Evolutionary conservation across 495 filamentous ascomycete genomes (phyloP), one percentile per base, ranked within the genome.

Genomic region (Friedmanniomyces simplex): DNA sequence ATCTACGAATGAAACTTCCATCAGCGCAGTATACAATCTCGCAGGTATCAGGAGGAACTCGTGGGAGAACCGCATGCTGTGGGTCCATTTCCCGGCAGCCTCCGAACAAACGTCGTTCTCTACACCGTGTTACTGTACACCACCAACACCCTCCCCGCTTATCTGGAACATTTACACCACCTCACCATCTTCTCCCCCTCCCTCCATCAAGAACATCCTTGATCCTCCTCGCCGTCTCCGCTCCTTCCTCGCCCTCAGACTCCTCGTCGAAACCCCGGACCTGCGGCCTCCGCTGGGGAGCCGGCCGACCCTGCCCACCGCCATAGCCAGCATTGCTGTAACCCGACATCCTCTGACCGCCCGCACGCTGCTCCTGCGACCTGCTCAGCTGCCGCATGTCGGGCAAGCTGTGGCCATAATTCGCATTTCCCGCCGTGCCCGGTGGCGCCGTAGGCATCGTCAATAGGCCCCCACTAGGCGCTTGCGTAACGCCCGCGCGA

Each of bases 371-470:
- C 16, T 10, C 13, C 14, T 2, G 16, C 37, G 16, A 21, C 21
- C 21, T 20, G 12, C 12, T 54, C 3, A 25, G 1, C 21, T 13
- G 20, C 12, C 51, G n/a, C n/a, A 42, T 14, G 42, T 54, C 51
- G 5, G 54, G 54, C 54, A 57, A 20, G 12, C 26, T 20, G 14
- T 14, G 1, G 1, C 54, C 54, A 32, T 13, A 57, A 50, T 57
- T 57, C n/a, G 54, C 54, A 26, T 50, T 57, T 14, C 20, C 21
- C n/a, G 54, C 42, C 16, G 54, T 49, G 20, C 46, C 54, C 16
- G 28, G 54, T 26, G 28, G 54, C 42, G 53, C 39, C 13, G 14
- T 52, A 34, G 26, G 14, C 50, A 24, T 36, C 20, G 18, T 21
- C 8, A 14, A 20, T 4, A n/a, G 4, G 11, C n/a, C n/a, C 13